A percentile compares a stretch with the other conserved stretches of the same genome.
These are phyloP conservation scores for Aspergillus campestris DNA, from an alignment of 495 filamentous ascomycete species.

Conservation along the genomic window DNA sequence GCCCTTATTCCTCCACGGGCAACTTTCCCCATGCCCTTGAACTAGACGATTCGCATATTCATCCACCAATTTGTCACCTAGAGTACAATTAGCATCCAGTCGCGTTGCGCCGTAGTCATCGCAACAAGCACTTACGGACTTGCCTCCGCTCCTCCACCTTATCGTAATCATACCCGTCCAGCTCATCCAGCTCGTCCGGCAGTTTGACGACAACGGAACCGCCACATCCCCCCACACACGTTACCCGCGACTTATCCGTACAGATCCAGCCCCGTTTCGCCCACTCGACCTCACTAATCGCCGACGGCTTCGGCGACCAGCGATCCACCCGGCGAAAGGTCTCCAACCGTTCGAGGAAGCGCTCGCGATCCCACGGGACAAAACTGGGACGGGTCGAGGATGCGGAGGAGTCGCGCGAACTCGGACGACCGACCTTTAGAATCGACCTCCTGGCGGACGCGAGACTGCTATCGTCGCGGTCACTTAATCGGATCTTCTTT, in stretches of 20 bases:
- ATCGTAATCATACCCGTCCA: slow-evolving; percentile 40
- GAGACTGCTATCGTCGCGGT: slow-evolving; percentile 14
- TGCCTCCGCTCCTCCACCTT: slow-evolving; percentile 58
- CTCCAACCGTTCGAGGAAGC: slow-evolving; percentile 72
- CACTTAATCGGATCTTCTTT: slow-evolving; percentile 32
- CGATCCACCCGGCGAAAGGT: slow-evolving; percentile 84
- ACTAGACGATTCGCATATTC: slow-evolving; percentile 64
- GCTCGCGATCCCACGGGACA: slow-evolving; percentile 73
- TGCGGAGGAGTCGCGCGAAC: slow-evolving; percentile 13
- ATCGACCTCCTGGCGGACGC: slow-evolving; percentile 19
- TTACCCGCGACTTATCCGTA: slow-evolving; percentile 69
- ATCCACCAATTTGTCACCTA: slow-evolving; percentile 56
- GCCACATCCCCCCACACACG: slow-evolving; percentile 71
- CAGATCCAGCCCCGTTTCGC: slow-evolving; percentile 91
- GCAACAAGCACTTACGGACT: slow-evolving; percentile 33
- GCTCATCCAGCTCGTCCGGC: slow-evolving; percentile 49
- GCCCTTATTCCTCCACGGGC: slow-evolving; percentile 76
- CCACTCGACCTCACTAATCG: slow-evolving; percentile 88
- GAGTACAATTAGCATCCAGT: slow-evolving; percentile 6
- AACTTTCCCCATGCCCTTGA: slow-evolving; percentile 71
- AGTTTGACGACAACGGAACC: slow-evolving; percentile 74
- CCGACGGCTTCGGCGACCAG: slow-evolving; percentile 69
- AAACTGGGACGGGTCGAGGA: slow-evolving; percentile 48
- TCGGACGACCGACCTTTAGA: slow-evolving; percentile 17
- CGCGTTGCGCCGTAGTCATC: not conserved